phyloP scores from a whole-genome alignment of 768 basidiomycete species.

The Termitomyces titanicus region DNA sequence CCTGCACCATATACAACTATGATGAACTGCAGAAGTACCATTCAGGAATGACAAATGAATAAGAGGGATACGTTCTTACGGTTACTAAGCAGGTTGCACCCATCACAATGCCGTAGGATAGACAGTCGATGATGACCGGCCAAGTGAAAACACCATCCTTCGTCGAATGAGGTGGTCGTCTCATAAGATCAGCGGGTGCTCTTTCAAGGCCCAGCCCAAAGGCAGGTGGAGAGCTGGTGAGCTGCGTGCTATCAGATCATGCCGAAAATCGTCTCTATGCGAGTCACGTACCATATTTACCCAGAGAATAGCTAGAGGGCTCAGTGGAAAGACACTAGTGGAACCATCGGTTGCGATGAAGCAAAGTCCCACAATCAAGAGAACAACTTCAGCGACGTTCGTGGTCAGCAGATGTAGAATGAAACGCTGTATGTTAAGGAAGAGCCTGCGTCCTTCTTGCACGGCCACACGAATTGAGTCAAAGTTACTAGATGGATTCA shows the following conservation, averaged over 20 bases:
- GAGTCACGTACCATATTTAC: slow-evolving; percentile 41
- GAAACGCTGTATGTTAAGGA: slow-evolving; percentile 56
- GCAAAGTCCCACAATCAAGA: slow-evolving; percentile 52
- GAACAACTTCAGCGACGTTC: slow-evolving; percentile 53
- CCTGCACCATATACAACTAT: slow-evolving; percentile 33
- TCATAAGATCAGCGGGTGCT: slow-evolving; percentile 50
- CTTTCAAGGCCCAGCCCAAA: slow-evolving; percentile 51
- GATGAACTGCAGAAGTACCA: slow-evolving; percentile 24
- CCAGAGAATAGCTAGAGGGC: slow-evolving; percentile 50
- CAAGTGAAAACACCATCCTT: slow-evolving; percentile 36
- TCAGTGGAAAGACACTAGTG: slow-evolving; percentile 51
- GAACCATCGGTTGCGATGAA: slow-evolving; percentile 45
- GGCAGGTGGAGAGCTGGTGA: slow-evolving; percentile 48
- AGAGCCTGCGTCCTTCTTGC: slow-evolving; percentile 52
- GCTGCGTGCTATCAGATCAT: slow-evolving; percentile 9
- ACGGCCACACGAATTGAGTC: slow-evolving; percentile 58
- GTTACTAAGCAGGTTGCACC: slow-evolving; percentile 28
- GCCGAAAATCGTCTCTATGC: not conserved
- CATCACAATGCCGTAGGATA: slow-evolving; percentile 36
- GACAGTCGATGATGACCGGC: slow-evolving; percentile 33
- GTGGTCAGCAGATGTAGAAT: slow-evolving; percentile 49
- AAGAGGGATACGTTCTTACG: slow-evolving; percentile 19
- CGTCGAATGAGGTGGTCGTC: slow-evolving; percentile 35
- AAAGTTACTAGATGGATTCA: slow-evolving; percentile 37
- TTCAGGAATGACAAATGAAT: not conserved